Evolutionary conservation across 2,329 filamentous ascomycete species (phyloP).

Genomic region (Zymoseptoria brevis): DNA sequence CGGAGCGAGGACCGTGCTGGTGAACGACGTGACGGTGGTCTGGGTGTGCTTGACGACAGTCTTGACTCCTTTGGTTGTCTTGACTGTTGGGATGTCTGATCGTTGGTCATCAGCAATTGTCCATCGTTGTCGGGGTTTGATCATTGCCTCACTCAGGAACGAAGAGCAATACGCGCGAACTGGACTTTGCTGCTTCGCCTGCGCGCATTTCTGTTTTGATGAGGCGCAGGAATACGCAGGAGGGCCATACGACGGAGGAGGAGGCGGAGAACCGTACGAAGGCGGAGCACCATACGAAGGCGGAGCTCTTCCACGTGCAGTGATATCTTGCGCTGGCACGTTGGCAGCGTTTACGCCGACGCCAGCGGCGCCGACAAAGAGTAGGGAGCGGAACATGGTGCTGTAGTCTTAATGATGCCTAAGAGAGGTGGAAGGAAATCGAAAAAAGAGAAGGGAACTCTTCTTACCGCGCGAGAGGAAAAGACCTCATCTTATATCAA

Average conservation of each 20-base stretch:
- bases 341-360: background rate
- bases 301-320: background rate
- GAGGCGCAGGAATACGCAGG: background rate
- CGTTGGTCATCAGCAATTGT: background rate
- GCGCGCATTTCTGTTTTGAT: background rate
- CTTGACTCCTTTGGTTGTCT: background rate
- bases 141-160: background rate
- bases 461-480: background rate
- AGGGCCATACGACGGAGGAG: background rate
- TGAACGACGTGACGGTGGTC: background rate
- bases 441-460: background rate
- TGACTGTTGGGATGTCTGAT: background rate
- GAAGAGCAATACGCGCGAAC: background rate
- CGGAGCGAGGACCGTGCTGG: background rate
- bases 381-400: background rate
- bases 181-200: background rate
- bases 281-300: background rate
- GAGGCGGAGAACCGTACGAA: too few relatives aligned
- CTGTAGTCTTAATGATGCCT: background rate
- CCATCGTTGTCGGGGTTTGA: background rate
- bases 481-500: background rate
- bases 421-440: background rate
- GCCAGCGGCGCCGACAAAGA: background rate
- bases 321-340: background rate
- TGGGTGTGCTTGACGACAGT: background rate